phyloP scores from a whole-genome alignment of 2,329 filamentous ascomycete species.

The Cordyceps cicadae region DNA sequence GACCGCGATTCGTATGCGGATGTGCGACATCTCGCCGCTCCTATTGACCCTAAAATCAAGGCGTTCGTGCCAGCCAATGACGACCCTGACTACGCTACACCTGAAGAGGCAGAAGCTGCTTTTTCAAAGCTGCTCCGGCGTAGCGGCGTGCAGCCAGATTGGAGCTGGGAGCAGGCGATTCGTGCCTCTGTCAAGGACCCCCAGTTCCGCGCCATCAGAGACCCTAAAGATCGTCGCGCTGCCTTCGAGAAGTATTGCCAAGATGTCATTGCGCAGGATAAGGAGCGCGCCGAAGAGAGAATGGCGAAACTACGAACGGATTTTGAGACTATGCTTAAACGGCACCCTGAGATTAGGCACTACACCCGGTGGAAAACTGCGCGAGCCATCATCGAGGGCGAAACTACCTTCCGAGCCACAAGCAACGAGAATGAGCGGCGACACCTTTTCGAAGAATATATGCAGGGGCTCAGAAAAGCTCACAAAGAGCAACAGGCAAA shows the following conservation, averaged over 20 bases:
- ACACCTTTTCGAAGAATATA: slow-evolving; percentile 89
- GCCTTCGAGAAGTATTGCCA: slow-evolving; percentile 94
- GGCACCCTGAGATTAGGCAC: slow-evolving; percentile 93
- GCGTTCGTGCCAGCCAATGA: slow-evolving; percentile 54
- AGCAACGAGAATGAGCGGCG: slow-evolving; percentile 80
- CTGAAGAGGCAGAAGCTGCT: slow-evolving; percentile 85
- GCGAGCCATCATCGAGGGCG: slow-evolving; percentile 84
- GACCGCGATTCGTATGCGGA: slow-evolving; percentile 39
- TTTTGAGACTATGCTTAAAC: slow-evolving; percentile 92
- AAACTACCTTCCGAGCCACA: slow-evolving; percentile 90
- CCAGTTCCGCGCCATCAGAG: slow-evolving; percentile 86
- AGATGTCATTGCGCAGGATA: slow-evolving; percentile 84
- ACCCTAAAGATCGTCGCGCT: slow-evolving; percentile 80
- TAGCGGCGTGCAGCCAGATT: slow-evolving; percentile 79
- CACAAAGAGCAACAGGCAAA: slow-evolving; percentile 68
- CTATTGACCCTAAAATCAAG: slow-evolving; percentile 47
- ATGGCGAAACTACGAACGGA: slow-evolving; percentile 85
- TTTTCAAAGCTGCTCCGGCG: slow-evolving; percentile 86
- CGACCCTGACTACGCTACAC: slow-evolving; percentile 69
- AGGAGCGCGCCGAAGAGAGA: slow-evolving; percentile 88
- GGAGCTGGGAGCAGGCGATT: slow-evolving; percentile 87
- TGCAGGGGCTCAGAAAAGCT: slow-evolving; percentile 71
- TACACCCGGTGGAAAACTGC: slow-evolving; percentile 97
- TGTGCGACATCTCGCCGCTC: slow-evolving; percentile 49
- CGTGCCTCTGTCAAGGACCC: slow-evolving; percentile 79